A percentile compares a stretch with the other conserved stretches of the same genome.
Conservation (phyloP, 305 asterid genomes). For the Fraxinus sp. region DNA sequence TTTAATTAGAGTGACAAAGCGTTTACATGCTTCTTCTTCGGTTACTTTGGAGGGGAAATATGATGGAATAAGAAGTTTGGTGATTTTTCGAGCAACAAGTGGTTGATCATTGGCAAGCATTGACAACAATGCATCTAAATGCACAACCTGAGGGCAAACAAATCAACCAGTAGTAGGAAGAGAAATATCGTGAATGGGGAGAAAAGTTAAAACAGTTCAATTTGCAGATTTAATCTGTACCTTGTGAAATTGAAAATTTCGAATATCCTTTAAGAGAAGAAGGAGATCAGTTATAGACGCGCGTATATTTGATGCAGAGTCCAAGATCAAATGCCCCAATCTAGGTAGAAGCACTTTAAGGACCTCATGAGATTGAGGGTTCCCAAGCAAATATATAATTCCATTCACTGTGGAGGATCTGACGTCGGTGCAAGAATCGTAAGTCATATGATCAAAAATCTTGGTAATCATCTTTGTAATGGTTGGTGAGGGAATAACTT, state of each 20-base stretch:
- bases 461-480: slow-evolving; percentile 72
- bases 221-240: slow-evolving; percentile 37
- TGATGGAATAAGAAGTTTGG: slow-evolving; percentile 88
- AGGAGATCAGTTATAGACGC: slow-evolving; percentile 79
- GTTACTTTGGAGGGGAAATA: slow-evolving; percentile 75
- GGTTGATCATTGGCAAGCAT: slow-evolving; percentile 79
- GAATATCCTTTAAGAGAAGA: slow-evolving; percentile 58
- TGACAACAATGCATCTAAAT: slow-evolving; percentile 56
- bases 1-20: slow-evolving; percentile 71
- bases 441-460: slow-evolving; percentile 65
- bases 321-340: slow-evolving; percentile 68
- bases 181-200: slow-evolving; percentile 16
- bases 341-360: slow-evolving; percentile 93
- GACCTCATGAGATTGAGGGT: slow-evolving; percentile 92
- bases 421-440: slow-evolving; percentile 75
- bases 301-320: slow-evolving; percentile 64
- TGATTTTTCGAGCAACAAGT: slow-evolving; percentile 69
- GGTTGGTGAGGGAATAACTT: slow-evolving; percentile 76
- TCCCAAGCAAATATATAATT: slow-evolving; percentile 74
- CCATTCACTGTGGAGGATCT: slow-evolving; percentile 84
- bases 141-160: slow-evolving; percentile 66
- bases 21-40: slow-evolving; percentile 83
- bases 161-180: slow-evolving; percentile 16
- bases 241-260: slow-evolving; percentile 84
- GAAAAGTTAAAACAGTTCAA: slow-evolving; percentile 12